These are phyloP conservation scores for Aspergillus flavus DNA, from an alignment of 2,329 filamentous ascomycete species.

Conservation along the genomic window DNA sequence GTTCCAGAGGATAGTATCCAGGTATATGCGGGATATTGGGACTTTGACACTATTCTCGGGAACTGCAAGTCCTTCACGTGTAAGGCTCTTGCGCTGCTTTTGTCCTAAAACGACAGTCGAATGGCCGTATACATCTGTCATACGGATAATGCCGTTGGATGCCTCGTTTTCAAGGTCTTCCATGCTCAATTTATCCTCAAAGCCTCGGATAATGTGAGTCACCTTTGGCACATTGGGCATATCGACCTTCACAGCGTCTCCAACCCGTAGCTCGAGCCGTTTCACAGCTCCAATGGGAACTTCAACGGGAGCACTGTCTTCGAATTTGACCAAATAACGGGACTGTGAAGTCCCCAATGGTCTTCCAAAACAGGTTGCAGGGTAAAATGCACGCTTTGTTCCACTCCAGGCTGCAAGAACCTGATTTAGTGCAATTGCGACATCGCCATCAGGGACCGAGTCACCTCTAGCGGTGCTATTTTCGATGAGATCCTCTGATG, in stretches of 20 bases:
- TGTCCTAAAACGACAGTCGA: conserved; percentile 43
- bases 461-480: conserved; percentile 6
- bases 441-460: conserved; percentile 16
- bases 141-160: conserved; percentile 26
- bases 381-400: conserved; percentile 59
- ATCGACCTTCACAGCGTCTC: conserved; percentile 52
- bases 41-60: conserved; percentile 41
- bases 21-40: conserved; percentile 48
- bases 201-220: conserved; percentile 46
- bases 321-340: conserved; percentile 51
- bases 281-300: conserved; percentile 45
- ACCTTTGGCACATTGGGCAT: conserved; percentile 45
- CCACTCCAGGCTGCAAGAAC: conserved; percentile 63
- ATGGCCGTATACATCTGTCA: conserved; percentile 49
- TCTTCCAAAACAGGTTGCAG: conserved; percentile 59
- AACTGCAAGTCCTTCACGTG: conserved; percentile 31
- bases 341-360: conserved; percentile 40
- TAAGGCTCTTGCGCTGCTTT: conserved; percentile 48
- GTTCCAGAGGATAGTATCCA: conserved; percentile 51
- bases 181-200: conserved; percentile 38
- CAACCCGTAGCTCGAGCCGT: conserved; percentile 47
- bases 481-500: conserved; percentile 16
- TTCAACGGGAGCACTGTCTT: conserved; percentile 45
- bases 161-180: conserved; percentile 30
- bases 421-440: conserved; percentile 51